These are phyloP conservation scores for Claviceps cyperi DNA, from an alignment of 2,329 filamentous ascomycete species.

Conservation along the genomic window DNA sequence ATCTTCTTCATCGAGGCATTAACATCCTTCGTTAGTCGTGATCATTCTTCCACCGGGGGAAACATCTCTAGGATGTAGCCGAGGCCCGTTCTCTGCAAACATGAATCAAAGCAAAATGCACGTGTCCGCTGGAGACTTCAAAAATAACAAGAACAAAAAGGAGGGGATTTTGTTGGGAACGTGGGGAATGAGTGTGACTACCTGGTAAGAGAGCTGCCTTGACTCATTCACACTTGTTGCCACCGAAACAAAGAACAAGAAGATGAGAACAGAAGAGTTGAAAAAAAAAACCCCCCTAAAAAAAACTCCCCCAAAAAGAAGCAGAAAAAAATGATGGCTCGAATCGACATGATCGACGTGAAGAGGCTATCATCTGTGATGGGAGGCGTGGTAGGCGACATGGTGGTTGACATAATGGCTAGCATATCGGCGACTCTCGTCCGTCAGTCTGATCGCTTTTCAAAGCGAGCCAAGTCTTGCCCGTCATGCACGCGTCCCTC, in stretches of 20 bases:
- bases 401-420: no score
- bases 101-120: background rate
- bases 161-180: no score
- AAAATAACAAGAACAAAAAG: background rate
- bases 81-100: background rate
- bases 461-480: no score
- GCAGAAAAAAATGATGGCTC: background rate
- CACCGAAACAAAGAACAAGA: background rate
- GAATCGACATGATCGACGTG: no score
- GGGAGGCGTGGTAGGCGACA: no score
- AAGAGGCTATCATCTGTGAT: no score
- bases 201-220: background rate
- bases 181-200: background rate
- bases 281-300: background rate
- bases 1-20: background rate
- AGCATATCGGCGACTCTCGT: no score
- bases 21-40: background rate
- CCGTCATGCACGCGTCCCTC: no score
- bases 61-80: background rate
- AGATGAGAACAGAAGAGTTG: background rate
- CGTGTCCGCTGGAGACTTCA: background rate
- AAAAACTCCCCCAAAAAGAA: no score
- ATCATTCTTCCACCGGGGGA: background rate
- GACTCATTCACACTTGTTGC: no score
- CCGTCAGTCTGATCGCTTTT: no score